phyloP scores from a whole-genome alignment of 768 basidiomycete genomes.

The Hygrophoropsis aurantiaca region DNA sequence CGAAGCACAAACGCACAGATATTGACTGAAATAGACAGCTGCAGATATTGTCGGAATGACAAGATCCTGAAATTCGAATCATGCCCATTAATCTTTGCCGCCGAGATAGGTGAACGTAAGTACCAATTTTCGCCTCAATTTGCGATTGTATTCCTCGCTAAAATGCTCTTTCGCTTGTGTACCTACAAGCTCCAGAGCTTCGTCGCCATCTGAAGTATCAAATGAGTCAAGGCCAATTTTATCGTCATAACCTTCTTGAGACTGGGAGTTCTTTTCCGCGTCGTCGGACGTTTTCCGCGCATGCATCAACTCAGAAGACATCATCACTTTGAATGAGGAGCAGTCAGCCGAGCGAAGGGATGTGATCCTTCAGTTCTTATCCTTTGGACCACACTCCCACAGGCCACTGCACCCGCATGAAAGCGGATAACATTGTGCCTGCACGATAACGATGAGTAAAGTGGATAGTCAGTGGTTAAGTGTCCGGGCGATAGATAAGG shows the following conservation, averaged over 20 bases:
- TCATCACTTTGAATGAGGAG: not conserved
- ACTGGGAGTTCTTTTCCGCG: conserved; percentile 13
- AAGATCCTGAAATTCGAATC: conserved; percentile 36
- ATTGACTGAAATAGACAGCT: conserved; percentile 69
- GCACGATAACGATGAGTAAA: conserved; percentile 8
- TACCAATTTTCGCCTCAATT: conserved; percentile 59
- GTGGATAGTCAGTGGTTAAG: not conserved
- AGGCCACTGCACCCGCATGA: conserved; percentile 7
- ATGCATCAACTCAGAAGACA: conserved; percentile 17
- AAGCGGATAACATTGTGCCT: not conserved
- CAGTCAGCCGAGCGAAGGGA: conserved; percentile 1
- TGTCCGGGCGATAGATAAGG: conserved; percentile 15
- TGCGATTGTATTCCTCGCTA: conserved; percentile 59
- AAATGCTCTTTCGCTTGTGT: conserved; percentile 49
- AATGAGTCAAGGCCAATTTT: conserved; percentile 29
- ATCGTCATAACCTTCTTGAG: conserved; percentile 29
- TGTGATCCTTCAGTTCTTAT: conserved; percentile 7
- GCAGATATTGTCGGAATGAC: conserved; percentile 58
- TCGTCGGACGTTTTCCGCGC: conserved; percentile 8
- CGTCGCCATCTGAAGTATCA: conserved; percentile 49
- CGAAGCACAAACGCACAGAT: conserved; percentile 41
- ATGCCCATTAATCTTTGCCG: too few species aligned
- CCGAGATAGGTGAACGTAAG: too few species aligned
- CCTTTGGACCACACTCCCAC: conserved; percentile 3
- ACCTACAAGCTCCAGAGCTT: conserved; percentile 61